Base-by-base conservation (phyloP, 495 filamentous ascomycete species). In the Apodospora peruviana region DNA sequence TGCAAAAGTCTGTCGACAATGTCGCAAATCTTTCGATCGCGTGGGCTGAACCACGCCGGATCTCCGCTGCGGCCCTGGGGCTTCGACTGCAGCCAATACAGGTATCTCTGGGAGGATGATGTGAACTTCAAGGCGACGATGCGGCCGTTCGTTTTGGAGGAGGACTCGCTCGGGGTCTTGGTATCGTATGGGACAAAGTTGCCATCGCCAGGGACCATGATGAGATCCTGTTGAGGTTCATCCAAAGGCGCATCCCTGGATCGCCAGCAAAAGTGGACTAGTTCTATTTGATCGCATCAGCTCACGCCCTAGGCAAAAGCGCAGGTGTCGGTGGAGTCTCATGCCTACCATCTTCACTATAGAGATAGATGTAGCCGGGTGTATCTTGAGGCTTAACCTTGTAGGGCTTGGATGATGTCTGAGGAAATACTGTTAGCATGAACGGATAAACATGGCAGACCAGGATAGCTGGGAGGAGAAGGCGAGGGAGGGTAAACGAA, bases 221-320 rank as follows among this genome's bases (percentile, higher is more conserved):
- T 77, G 38, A 95, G 76, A 62, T 96, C 88, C 29, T 91, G 66
- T 40, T 91, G 85, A 29, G 88, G 84, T 44, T 87, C 72, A 43
- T 81, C 74, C 55, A 82, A 67, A 22, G 80, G 76, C 43, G 51
- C 55, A 23, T 55, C 62, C 43, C 77, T 65, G 48, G 72, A 66
- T 29, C 91, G 87, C 94, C 94, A 99, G 79, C 91, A 97, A 69
- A 99, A 94, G 73, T 96, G 91, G 57, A 91, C 76, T 37, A 97
- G 78, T 2, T 96, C 85, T 87, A 40, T 16, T 19, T 39, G 7
- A 43, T 70, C 19, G 68, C 61, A 38, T 47, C 40, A 42, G 14
- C 37, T 18, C 18, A 14, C 46, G 2, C 10, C 9, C 20, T 21
- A 19, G 35, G 14, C 9, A 3, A 11, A 21, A 32, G 42, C 22